A percentile compares a stretch with the other conserved stretches of the same genome.
Evolutionary conservation across 2,329 filamentous ascomycete genomes (phyloP).

Genomic region (Cadophora malorum): DNA sequence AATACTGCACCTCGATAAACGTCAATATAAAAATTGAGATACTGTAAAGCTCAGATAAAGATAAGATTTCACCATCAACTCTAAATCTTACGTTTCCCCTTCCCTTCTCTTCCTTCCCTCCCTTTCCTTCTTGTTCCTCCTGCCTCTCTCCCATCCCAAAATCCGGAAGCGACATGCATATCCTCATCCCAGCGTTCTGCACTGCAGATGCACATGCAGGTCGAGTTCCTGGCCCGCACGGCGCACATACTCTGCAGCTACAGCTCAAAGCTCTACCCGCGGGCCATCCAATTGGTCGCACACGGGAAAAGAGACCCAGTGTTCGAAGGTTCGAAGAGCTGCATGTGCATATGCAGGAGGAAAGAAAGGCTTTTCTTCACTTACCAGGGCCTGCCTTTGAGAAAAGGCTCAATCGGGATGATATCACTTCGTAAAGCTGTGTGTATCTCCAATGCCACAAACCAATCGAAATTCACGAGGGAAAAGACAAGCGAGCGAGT

Average conservation of each 20-base stretch:
- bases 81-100: too few species aligned
- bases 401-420: background rate
- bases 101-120: too few species aligned
- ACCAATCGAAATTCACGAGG: background rate
- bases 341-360: constrained; percentile 1
- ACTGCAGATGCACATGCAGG: constrained; percentile 4
- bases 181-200: background rate
- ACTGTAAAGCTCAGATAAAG: too few species aligned
- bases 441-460: background rate
- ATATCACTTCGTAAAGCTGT: background rate
- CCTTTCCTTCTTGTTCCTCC: background rate
- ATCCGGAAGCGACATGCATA: constrained; percentile 10
- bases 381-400: background rate
- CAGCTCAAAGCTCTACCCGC: background rate
- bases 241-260: background rate
- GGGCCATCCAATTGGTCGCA: background rate
- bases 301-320: background rate
- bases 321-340: constrained; percentile 9
- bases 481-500: background rate
- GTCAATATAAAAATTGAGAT: too few species aligned
- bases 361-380: background rate
- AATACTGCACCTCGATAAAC: too few species aligned
- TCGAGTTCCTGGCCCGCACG: constrained; percentile 7
- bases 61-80: too few species aligned
- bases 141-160: constrained; percentile 4